phyloP scores from a whole-genome alignment of 805 yeast species.

The Saccharomyces eubayanus region DNA sequence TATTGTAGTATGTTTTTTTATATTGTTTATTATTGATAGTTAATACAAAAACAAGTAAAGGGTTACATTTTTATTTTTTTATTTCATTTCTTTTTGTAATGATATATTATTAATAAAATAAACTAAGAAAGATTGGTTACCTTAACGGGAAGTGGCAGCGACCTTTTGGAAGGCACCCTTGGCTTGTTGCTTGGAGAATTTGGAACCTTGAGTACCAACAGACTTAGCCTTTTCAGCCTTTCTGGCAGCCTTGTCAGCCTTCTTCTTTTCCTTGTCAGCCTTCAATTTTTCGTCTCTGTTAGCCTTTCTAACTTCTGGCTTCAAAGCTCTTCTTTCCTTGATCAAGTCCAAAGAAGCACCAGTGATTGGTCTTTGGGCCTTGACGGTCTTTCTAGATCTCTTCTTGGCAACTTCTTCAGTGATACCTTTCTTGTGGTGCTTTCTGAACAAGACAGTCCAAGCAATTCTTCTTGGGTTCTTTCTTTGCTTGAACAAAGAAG shows the following conservation, averaged over 20 bases:
- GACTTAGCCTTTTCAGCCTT: constrained; percentile 84
- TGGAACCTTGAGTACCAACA: constrained; percentile 68
- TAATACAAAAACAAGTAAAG: background rate
- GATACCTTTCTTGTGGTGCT: constrained; percentile 99
- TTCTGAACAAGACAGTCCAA: constrained; percentile 99
- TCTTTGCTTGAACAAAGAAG: constrained; percentile 98
- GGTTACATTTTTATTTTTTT: background rate
- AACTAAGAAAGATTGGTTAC: constrained; percentile 1
- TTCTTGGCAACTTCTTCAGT: constrained; percentile 97
- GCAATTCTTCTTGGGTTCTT: constrained; percentile 99
- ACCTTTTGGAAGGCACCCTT: constrained; percentile 98
- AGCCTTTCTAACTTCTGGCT: constrained; percentile 97
- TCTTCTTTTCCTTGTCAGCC: constrained; percentile 80
- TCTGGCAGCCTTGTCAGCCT: constrained; percentile 88
- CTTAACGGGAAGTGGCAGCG: constrained; percentile 92
- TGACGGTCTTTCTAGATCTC: constrained; percentile 94
- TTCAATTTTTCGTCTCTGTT: constrained; percentile 85
- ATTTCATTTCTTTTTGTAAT: background rate
- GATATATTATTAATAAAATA: background rate
- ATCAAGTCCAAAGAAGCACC: constrained; percentile 98
- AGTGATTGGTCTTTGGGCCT: constrained; percentile 97
- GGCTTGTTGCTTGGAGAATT: constrained; percentile 90
- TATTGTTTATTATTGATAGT: background rate
- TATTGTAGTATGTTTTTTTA: background rate
- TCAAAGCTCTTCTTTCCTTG: constrained; percentile 92